Percentiles rank a stretch among this genome's conserved stretches.
Evolutionary conservation across 2,329 filamentous ascomycete species (phyloP).

Genomic region (Zymoseptoria ardabiliae): DNA sequence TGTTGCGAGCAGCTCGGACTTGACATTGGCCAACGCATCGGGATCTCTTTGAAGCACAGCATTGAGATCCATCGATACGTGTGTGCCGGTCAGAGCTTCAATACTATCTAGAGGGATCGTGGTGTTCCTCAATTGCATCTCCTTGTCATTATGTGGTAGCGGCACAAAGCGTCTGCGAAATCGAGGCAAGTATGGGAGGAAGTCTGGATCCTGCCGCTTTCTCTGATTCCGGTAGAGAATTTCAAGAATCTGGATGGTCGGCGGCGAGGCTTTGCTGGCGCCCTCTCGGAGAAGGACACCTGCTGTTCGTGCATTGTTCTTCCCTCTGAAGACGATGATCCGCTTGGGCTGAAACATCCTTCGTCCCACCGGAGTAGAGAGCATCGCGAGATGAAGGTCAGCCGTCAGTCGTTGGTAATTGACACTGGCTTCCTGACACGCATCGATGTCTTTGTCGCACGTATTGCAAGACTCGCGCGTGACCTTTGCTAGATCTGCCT

Average conservation of each 20-base stretch:
- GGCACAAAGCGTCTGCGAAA: constrained; percentile 62
- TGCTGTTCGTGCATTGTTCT: constrained; percentile 73
- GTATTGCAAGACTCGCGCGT: constrained; percentile 75
- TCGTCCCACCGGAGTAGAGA: constrained; percentile 74
- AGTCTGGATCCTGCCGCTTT: constrained; percentile 70
- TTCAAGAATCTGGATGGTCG: constrained; percentile 70
- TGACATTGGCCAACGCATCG: constrained; percentile 52
- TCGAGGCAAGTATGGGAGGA: constrained; percentile 70
- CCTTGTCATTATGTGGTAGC: constrained; percentile 58
- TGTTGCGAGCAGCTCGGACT: constrained; percentile 60
- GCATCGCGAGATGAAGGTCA: constrained; percentile 68
- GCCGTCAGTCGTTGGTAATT: constrained; percentile 71
- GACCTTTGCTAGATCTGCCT: constrained; percentile 84
- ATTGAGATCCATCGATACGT: constrained; percentile 35
- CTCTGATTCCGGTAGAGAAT: constrained; percentile 58
- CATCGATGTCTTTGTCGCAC: constrained; percentile 73
- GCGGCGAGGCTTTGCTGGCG: constrained; percentile 56
- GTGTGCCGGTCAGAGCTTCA: constrained; percentile 72
- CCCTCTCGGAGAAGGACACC: constrained; percentile 76
- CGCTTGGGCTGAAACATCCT: constrained; percentile 70
- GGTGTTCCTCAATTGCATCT: constrained; percentile 60
- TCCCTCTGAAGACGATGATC: constrained; percentile 68
- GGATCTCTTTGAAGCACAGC: constrained; percentile 33
- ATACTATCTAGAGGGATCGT: constrained; percentile 70
- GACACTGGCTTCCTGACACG: constrained; percentile 74